phyloP scores from a whole-genome alignment of 306 rosid species.

The Herpetospermum pedunculosum region DNA sequence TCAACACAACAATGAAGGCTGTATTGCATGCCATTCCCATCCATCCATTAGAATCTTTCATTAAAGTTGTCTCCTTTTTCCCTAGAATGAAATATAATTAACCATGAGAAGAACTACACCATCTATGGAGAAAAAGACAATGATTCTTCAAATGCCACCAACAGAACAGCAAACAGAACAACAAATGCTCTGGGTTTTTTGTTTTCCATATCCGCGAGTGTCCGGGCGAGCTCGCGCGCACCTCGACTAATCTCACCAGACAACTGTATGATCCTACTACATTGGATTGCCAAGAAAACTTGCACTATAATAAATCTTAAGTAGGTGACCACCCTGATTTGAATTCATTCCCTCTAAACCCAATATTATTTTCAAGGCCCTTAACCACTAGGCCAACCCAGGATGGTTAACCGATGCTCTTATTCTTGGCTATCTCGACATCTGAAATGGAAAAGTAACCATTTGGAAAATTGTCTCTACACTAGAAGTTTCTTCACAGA shows the following conservation, averaged over 20 bases:
- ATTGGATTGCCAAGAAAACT: too few relatives aligned
- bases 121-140: background rate
- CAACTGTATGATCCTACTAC: too few relatives aligned
- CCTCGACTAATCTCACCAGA: too few relatives aligned
- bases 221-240: too few relatives aligned
- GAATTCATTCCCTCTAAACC: too few relatives aligned
- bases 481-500: background rate
- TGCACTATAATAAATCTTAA: too few relatives aligned
- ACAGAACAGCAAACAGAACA: background rate
- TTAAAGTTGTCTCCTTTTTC: slow-evolving; percentile 8
- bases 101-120: slow-evolving; percentile 21
- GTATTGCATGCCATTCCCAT: slow-evolving; percentile 21
- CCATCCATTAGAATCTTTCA: slow-evolving; percentile 25
- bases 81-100: slow-evolving; percentile 15
- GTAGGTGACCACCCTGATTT: too few relatives aligned
- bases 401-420: background rate
- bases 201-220: too few relatives aligned
- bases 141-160: background rate
- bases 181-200: background rate
- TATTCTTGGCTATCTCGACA: background rate
- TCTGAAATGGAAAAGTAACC: background rate
- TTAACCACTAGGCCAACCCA: too few relatives aligned
- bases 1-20: slow-evolving; percentile 7
- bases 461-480: background rate
- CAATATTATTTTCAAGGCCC: too few relatives aligned